A percentile compares a stretch with the other conserved stretches of the same genome.
phyloP scores from a whole-genome alignment of 768 basidiomycete genomes.

The Asterophora parasitica region DNA sequence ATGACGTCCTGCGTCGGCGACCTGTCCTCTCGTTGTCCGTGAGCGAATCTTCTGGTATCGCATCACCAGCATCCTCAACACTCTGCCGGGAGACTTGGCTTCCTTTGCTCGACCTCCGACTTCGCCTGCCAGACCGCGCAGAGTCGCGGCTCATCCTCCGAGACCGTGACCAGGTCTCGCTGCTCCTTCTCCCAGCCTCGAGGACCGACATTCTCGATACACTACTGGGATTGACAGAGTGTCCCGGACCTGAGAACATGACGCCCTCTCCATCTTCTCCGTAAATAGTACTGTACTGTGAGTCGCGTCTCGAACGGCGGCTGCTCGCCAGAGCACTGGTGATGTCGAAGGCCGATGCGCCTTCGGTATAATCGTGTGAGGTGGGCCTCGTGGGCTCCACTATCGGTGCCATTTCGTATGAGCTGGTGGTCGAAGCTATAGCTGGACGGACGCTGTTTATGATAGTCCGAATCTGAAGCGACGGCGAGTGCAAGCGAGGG shows the following conservation, averaged over 20 bases:
- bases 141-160: slow-evolving; percentile 52
- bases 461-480: not conserved
- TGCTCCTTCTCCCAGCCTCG: slow-evolving; percentile 51
- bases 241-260: slow-evolving; percentile 76
- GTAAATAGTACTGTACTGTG: slow-evolving; percentile 55
- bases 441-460: not conserved
- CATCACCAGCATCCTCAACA: slow-evolving; percentile 29
- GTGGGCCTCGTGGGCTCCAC: slow-evolving; percentile 28
- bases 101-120: slow-evolving; percentile 41
- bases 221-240: slow-evolving; percentile 70
- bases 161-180: slow-evolving; percentile 45
- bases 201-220: slow-evolving; percentile 73
- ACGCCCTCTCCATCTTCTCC: slow-evolving; percentile 57
- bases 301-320: slow-evolving; percentile 57
- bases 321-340: slow-evolving; percentile 49
- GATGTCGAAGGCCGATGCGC: slow-evolving; percentile 76
- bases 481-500: too few relatives aligned
- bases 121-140: slow-evolving; percentile 24
- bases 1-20: slow-evolving; percentile 27
- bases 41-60: slow-evolving; percentile 21
- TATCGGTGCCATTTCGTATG: slow-evolving; percentile 38
- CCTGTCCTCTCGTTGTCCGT: slow-evolving; percentile 17
- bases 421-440: slow-evolving; percentile 19
- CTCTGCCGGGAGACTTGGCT: slow-evolving; percentile 41
- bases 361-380: slow-evolving; percentile 76